Percentiles rank a stretch among this genome's conserved stretches.
Evolutionary conservation across 2,329 filamentous ascomycete species (phyloP).

Genomic region (Zasmidium cellare): DNA sequence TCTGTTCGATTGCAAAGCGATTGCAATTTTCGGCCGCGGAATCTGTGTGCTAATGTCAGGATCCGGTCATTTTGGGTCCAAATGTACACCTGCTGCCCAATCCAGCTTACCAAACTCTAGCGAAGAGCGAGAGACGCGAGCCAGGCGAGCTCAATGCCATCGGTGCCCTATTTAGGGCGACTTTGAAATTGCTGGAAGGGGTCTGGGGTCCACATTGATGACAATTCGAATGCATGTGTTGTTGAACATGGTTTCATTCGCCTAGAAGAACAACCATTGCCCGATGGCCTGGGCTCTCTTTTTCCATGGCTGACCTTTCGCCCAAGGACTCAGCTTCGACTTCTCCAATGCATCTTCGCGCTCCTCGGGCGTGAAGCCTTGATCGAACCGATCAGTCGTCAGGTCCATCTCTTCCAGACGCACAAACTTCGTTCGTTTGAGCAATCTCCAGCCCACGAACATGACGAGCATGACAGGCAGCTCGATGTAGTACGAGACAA

Average conservation of each 20-base stretch:
- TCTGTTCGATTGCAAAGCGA: too few species aligned
- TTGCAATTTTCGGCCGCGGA: too few species aligned
- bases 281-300: conserved; percentile 12
- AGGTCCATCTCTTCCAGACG: conserved; percentile 52
- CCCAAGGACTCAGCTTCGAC: conserved; percentile 13
- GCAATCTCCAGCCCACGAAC: conserved; percentile 56
- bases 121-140: too few species aligned
- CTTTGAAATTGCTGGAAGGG: too few species aligned
- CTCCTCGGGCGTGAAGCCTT: conserved; percentile 18
- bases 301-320: conserved; percentile 15
- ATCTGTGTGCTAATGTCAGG: too few species aligned
- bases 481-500: conserved; percentile 63
- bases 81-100: too few species aligned
- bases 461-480: conserved; percentile 60
- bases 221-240: background rate
- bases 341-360: conserved; percentile 17
- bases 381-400: conserved; percentile 23
- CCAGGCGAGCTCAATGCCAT: too few species aligned
- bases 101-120: too few species aligned
- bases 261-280: conserved; percentile 11
- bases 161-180: too few species aligned
- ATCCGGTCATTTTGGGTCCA: too few species aligned
- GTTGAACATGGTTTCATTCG: too few species aligned
- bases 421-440: conserved; percentile 51
- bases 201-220: too few species aligned